Conservation (phyloP, 129 eudicot genomes). For the Flaveria bidentis region DNA sequence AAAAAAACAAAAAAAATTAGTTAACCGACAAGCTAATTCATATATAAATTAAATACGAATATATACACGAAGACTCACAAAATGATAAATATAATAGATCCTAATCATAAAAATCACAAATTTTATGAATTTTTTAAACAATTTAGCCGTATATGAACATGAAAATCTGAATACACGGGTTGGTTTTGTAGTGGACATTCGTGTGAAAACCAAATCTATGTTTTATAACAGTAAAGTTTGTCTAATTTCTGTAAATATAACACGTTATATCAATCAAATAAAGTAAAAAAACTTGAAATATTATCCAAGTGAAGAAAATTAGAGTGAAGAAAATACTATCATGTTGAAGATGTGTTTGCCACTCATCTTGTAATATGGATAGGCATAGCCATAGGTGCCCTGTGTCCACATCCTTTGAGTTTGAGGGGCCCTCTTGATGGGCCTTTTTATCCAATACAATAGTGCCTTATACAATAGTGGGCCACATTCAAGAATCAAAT, state of each 20-base stretch:
- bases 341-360: slow-evolving; percentile 36
- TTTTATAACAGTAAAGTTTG: too few relatives aligned
- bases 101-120: too few relatives aligned
- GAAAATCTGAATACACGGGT: background rate
- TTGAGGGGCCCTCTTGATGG: slow-evolving; percentile 4
- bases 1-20: background rate
- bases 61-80: background rate
- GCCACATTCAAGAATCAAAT: slow-evolving; percentile 12
- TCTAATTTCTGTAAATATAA: too few relatives aligned
- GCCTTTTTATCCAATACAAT: slow-evolving; percentile 29
- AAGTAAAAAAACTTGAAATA: too few relatives aligned
- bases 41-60: background rate
- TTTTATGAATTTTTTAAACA: background rate
- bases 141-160: background rate
- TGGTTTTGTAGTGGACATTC: background rate
- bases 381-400: slow-evolving; percentile 10
- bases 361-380: slow-evolving; percentile 25
- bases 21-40: background rate
- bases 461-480: slow-evolving; percentile 20
- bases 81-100: background rate
- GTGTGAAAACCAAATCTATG: background rate
- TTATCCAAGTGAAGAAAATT: too few relatives aligned
- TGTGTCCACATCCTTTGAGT: slow-evolving; percentile 29
- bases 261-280: too few relatives aligned
- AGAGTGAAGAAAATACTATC: slow-evolving; percentile 6